phyloP scores from a whole-genome alignment of 1,284 basidiomycete genomes.

The Neolentinus lepideus region DNA sequence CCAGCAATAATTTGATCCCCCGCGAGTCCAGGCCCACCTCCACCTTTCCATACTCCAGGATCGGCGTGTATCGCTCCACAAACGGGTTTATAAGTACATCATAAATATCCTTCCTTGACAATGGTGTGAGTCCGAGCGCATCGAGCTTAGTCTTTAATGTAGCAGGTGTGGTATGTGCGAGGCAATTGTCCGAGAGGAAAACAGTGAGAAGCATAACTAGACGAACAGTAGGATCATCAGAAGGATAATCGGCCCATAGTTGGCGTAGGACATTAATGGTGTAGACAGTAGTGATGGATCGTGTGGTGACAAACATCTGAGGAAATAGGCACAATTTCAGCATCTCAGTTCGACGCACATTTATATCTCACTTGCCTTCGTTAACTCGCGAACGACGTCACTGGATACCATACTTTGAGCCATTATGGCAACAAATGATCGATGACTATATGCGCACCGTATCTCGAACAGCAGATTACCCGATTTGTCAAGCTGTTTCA shows the following conservation, averaged over 20 bases:
- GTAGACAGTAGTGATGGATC: slow-evolving; percentile 46
- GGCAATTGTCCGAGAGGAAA: slow-evolving; percentile 42
- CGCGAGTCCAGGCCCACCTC: slow-evolving; percentile 32
- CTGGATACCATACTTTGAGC: background rate
- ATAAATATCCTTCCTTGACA: slow-evolving; percentile 50
- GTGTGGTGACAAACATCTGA: slow-evolving; percentile 61
- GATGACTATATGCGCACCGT: slow-evolving; percentile 32
- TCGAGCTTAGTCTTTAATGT: slow-evolving; percentile 35
- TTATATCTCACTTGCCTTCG: slow-evolving; percentile 10
- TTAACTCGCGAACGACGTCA: slow-evolving; percentile 11
- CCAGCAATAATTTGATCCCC: slow-evolving; percentile 37
- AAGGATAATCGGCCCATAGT: slow-evolving; percentile 59
- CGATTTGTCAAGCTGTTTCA: slow-evolving; percentile 56
- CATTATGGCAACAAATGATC: background rate
- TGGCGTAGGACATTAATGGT: slow-evolving; percentile 47
- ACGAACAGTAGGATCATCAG: slow-evolving; percentile 47
- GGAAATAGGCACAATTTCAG: background rate
- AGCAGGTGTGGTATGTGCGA: slow-evolving; percentile 24
- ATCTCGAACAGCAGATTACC: slow-evolving; percentile 56
- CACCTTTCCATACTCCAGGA: slow-evolving; percentile 49
- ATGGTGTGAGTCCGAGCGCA: slow-evolving; percentile 40
- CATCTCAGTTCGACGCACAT: background rate
- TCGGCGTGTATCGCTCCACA: slow-evolving; percentile 44
- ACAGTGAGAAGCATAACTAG: slow-evolving; percentile 60
- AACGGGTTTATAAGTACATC: slow-evolving; percentile 63